Evolutionary conservation across 2,329 filamentous ascomycete genomes (phyloP).

Genomic region (Colletotrichum agaves): DNA sequence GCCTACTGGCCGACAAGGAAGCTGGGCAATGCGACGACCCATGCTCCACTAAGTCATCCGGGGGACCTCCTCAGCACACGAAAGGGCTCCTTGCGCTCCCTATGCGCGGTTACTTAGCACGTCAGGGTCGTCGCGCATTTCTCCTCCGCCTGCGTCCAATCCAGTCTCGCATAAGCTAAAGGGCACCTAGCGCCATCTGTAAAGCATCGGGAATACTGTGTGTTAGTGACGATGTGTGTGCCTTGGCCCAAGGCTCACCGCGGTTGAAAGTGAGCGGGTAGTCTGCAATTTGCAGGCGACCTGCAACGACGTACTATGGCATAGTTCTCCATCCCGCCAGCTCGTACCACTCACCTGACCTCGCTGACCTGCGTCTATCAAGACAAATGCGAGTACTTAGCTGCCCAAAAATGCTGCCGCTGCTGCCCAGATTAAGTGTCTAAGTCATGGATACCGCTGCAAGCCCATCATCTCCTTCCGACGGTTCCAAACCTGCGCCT

Average conservation of each 20-base stretch:
- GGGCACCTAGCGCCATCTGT: neutral
- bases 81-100: constrained; percentile 3
- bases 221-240: too few relatives aligned
- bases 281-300: too few relatives aligned
- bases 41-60: neutral
- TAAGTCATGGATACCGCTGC: constrained; percentile 24
- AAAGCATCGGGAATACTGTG: neutral
- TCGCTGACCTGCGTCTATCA: constrained; percentile 19
- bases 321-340: neutral
- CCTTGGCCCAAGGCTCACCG: too few relatives aligned
- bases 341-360: neutral
- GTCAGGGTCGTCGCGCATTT: neutral
- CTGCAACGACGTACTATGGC: too few relatives aligned
- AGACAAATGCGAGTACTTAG: constrained; percentile 31
- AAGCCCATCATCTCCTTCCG: neutral
- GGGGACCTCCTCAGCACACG: neutral
- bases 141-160: neutral
- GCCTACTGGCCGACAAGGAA: neutral
- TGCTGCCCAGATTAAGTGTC: neutral
- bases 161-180: neutral
- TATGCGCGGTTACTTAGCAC: neutral
- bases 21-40: neutral
- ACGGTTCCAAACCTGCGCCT: neutral
- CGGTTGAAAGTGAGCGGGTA: too few relatives aligned
- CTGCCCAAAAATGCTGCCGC: constrained; percentile 11